A percentile compares a stretch with the other conserved stretches of the same genome.
Evolutionary conservation across 345 rosid species (phyloP).

Genomic region (Turritis glabra): DNA sequence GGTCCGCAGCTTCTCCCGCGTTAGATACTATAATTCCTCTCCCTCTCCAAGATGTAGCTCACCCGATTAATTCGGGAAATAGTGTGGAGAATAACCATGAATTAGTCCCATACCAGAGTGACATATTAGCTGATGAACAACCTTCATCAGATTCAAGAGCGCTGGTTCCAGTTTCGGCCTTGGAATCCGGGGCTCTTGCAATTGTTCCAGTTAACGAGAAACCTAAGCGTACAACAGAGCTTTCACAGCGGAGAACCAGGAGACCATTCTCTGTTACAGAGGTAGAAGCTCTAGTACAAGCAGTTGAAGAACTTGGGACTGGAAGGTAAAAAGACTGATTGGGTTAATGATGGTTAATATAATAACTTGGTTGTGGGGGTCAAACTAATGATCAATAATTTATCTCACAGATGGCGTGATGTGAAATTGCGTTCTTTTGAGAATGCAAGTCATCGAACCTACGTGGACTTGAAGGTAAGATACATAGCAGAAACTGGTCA

Average conservation of each 20-base stretch:
- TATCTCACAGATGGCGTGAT: constrained; percentile 78
- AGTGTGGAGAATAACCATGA: constrained; percentile 49
- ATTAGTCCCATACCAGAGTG: constrained; percentile 44
- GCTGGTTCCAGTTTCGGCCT: constrained; percentile 57
- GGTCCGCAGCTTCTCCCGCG: constrained; percentile 46
- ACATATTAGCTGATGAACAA: constrained; percentile 43
- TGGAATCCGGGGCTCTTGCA: constrained; percentile 53
- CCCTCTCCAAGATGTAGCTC: constrained; percentile 29
- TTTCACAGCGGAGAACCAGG: constrained; percentile 89
- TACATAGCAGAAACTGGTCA: background rate
- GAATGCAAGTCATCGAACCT: constrained; percentile 73
- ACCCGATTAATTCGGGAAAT: constrained; percentile 35
- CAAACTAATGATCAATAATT: constrained; percentile 17
- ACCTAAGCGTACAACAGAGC: constrained; percentile 64
- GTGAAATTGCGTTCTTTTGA: constrained; percentile 75
- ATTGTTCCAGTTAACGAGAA: constrained; percentile 64
- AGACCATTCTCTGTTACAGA: constrained; percentile 96
- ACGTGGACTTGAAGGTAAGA: constrained; percentile 80
- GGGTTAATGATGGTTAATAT: background rate
- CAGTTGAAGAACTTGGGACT: constrained; percentile 92
- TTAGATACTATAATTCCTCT: constrained; percentile 43
- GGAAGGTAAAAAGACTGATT: constrained; percentile 64
- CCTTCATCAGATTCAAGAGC: constrained; percentile 55
- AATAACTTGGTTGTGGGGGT: background rate
- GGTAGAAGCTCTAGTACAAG: constrained; percentile 90